Evolutionary conservation across 306 rosid genomes (phyloP), one percentile per base, ranked within the genome.

Genomic region (Erythrophleum fordii): DNA sequence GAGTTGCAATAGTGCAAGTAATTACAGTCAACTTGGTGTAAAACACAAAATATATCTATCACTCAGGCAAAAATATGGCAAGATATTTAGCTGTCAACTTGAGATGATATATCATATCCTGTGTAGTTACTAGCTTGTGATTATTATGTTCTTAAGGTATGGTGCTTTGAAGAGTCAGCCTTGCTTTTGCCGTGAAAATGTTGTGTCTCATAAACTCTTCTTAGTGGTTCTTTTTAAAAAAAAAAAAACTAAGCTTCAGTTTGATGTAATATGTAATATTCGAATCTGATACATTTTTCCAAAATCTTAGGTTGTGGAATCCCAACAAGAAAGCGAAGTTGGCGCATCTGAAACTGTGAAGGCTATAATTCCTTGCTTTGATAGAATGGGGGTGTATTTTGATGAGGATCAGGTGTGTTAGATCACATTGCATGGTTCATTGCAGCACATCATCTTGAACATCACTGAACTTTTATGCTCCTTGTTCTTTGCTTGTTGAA

Each of bases 321-420:
- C 98, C 62, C 97, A 91, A 83, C 98, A 91, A 86, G 86, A 94
- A 80, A 89, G 89, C 86, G 92, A 92, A 85, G 90, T 75, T 76
- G 97, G 89, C 80, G 80, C 90, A 73, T 94, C 98, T 80, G 97
- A 94, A 84, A 94, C 97, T 69, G 94, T 93, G 10, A 91, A 91
- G 86, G 92, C 92, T 77, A 93, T 94, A 45, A 80, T 92, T 79
- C 90, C 97, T 70, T 91, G 89, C 93, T 94, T 94, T 86, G 66
- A 88, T 68, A 91, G 88, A 78, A 76, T 92, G 52, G 98, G 98
- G 29, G 91, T 81, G 67, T 77, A 88, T 66, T 91, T 85, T 66
- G 87, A 91, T 76, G 65, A 82, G 91, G 92, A 94, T 73, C 82
- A 91, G 96, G 98, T 84, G 46, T 53, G 91, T 75, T 70, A 81